phyloP scores from a whole-genome alignment of 1,284 basidiomycete genomes.

The Sanghuangporus baumii region DNA sequence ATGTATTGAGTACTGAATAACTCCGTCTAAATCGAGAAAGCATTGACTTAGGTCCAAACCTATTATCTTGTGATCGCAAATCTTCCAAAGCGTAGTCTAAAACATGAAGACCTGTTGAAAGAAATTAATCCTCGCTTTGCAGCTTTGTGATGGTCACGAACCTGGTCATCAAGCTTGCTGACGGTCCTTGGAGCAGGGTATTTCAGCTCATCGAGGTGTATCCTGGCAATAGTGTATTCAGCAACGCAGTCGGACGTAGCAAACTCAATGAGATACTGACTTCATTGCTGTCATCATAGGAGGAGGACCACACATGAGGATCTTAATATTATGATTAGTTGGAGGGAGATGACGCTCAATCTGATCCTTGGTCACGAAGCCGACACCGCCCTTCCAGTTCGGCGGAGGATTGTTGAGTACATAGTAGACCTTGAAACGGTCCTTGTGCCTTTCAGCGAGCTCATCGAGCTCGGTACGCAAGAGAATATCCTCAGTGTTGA shows the following conservation, averaged over 20 bases:
- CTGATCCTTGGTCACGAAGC: constrained; percentile 94
- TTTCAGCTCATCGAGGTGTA: constrained; percentile 81
- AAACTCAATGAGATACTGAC: constrained; percentile 38
- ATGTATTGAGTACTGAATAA: neutral
- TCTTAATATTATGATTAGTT: constrained; percentile 63
- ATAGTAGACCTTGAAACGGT: constrained; percentile 81
- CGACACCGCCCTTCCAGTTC: constrained; percentile 83
- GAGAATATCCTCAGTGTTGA: constrained; percentile 83
- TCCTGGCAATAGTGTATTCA: constrained; percentile 41
- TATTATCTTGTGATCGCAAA: neutral
- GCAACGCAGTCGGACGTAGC: neutral
- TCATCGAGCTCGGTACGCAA: constrained; percentile 83
- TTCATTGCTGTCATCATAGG: constrained; percentile 97
- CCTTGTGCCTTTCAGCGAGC: constrained; percentile 61
- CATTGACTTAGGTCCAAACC: no score
- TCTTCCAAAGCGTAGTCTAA: constrained; percentile 28
- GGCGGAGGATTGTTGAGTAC: constrained; percentile 91
- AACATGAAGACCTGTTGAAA: constrained; percentile 54
- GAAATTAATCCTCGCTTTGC: neutral
- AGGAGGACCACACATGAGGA: constrained; percentile 89
- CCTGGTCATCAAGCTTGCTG: constrained; percentile 91
- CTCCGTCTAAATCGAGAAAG: neutral
- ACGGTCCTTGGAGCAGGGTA: constrained; percentile 87
- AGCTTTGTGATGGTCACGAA: constrained; percentile 29
- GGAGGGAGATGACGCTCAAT: constrained; percentile 73